phyloP scores from a whole-genome alignment of 805 yeast species.

The Suhomyces prunicola region DNA sequence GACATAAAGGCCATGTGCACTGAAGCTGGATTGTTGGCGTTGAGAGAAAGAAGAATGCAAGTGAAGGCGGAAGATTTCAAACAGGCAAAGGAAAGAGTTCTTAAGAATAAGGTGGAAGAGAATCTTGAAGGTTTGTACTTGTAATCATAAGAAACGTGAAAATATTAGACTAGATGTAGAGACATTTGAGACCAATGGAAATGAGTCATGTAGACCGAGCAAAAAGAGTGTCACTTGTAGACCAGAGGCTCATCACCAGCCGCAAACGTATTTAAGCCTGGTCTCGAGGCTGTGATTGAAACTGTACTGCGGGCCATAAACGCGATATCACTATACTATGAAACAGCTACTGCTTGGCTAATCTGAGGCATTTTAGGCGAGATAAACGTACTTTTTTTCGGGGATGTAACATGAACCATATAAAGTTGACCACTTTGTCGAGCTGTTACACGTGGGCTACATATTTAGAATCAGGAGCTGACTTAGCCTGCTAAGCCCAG shows the following conservation, averaged over 20 bases:
- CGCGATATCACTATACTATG: no score
- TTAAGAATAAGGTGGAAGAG: constrained; percentile 96
- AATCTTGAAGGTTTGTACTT: constrained; percentile 90
- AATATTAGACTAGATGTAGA: neutral
- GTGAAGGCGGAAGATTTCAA: constrained; percentile 92
- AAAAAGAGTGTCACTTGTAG: no score
- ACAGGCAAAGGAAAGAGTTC: constrained; percentile 89
- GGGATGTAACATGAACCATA: no score
- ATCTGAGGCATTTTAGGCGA: neutral
- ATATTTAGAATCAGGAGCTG: neutral
- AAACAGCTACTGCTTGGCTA: neutral
- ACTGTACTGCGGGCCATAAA: no score
- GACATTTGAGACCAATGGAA: no score
- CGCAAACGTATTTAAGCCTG: no score
- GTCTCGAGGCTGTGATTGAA: neutral
- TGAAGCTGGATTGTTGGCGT: constrained; percentile 92
- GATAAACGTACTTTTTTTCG: no score
- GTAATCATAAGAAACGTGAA: constrained; percentile 23
- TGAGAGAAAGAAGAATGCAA: constrained; percentile 96
- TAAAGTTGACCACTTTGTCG: no score
- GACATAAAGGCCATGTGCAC: constrained; percentile 97
- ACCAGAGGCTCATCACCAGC: neutral
- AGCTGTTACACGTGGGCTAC: neutral
- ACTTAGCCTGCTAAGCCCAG: neutral
- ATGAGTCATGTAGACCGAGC: no score